Base-by-base conservation (phyloP, 257 asterid genomes). In the Rubia yunnanensis region DNA sequence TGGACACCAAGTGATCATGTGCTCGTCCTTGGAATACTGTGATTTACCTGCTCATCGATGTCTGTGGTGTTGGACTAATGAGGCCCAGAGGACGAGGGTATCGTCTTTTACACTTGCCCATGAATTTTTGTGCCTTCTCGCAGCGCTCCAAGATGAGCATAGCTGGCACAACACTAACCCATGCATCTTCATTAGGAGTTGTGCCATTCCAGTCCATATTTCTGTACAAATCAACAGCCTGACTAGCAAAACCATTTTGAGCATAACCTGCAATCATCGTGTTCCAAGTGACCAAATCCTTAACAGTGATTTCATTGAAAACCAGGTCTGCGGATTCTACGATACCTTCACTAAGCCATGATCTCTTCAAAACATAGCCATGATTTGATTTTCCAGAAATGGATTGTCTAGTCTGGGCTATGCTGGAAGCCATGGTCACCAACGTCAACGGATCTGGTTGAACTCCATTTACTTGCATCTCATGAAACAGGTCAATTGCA, bases 221-320 rank as follows among this genome's bases (percentile, higher is more conserved):
- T 68, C 17, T 30, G 79, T 78, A 86, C 31, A 79, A 52, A 60
- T 78, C 84, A 62, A 80, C 69, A 60, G 95, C 90, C 73, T 86
- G 89, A 34, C 79, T 81, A 27, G 95, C 95, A 31, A 84, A 78
- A 70, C 96, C 97, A 65, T 91, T 91, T 73, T 91, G 97, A 64
- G 95, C 83, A 79, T 83, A 87, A 32, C 97, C 87, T 22, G 83
- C 72, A 56, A 91, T 86, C 84, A 91, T 76, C 44, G 97, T 79
- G 82, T 84, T 90, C 95, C 96, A 90, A 20, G 97, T 81, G 72
- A 91, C 81, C 35, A 78, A 83, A 73, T 88, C 96, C 71, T 82
- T 91, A 66, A 63, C 39, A 67, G 81, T 83, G 67, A 84, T 74
- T 41, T 70, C 74, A 15, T 83, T 80, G 66, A 91, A 91, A 54